These are phyloP conservation scores for Talaromyces pinophilus DNA, from an alignment of 2,329 filamentous ascomycete species.

Conservation along the genomic window DNA sequence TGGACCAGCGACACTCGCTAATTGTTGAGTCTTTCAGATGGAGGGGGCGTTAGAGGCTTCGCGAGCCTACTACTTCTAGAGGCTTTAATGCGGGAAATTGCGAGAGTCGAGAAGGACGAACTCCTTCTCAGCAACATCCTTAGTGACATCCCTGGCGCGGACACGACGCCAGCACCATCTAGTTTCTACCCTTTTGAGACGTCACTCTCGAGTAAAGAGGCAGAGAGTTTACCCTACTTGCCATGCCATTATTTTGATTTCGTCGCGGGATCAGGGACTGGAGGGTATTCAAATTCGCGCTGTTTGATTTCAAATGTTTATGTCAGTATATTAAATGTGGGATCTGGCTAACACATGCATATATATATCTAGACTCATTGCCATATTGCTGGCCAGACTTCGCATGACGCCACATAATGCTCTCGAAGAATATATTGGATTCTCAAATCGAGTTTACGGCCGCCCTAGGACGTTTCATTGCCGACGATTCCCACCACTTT, in stretches of 20 bases:
- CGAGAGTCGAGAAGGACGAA: conserved; percentile 6
- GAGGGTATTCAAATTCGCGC: neutral
- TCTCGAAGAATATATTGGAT: conserved; percentile 33
- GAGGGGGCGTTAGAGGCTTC: conserved; percentile 1
- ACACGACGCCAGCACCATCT: neutral
- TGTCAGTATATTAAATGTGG: neutral
- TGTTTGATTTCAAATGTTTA: neutral
- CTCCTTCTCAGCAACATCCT: neutral
- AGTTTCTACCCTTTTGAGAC: neutral
- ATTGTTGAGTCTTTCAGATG: neutral
- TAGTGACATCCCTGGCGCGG: conserved; percentile 25
- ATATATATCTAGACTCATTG: neutral
- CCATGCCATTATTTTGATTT: neutral
- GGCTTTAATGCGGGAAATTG: conserved; percentile 10
- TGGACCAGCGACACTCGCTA: neutral
- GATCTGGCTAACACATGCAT: neutral
- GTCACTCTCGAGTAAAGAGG: neutral
- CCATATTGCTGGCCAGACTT: conserved; percentile 34
- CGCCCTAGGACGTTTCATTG: conserved; percentile 22
- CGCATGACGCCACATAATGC: conserved; percentile 39
- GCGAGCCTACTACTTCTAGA: conserved; percentile 12
- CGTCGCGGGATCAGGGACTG: neutral
- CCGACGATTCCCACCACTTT: conserved; percentile 6
- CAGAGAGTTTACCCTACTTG: neutral
- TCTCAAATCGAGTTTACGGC: conserved; percentile 33